These are phyloP conservation scores for Thelonectria olida DNA, from an alignment of 2,329 filamentous ascomycete species.

Conservation along the genomic window DNA sequence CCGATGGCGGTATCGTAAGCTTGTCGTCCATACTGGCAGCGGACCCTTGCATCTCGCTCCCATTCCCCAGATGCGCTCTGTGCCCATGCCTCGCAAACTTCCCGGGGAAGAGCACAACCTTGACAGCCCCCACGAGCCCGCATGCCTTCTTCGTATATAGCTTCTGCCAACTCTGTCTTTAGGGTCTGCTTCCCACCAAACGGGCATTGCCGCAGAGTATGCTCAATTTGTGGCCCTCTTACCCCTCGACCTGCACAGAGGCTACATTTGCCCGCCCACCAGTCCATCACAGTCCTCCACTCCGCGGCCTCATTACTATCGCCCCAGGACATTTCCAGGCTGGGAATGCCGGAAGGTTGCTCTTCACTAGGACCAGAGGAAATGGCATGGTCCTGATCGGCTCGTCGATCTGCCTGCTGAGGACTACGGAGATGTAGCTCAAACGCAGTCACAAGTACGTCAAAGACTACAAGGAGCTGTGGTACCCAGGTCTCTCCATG, in stretches of 20 bases:
- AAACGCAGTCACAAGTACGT: not conserved
- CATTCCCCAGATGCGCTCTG: not conserved
- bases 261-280: not conserved
- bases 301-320: not conserved
- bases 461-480: not conserved
- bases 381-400: not conserved
- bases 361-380: too few species aligned
- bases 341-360: not conserved
- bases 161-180: not conserved
- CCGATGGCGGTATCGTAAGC: not conserved
- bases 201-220: not conserved
- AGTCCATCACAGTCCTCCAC: not conserved
- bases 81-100: not conserved
- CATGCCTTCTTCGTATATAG: not conserved
- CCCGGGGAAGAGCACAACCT: not conserved
- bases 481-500: not conserved
- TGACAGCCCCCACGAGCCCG: not conserved
- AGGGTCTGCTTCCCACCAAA: not conserved
- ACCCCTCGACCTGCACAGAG: not conserved
- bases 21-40: not conserved
- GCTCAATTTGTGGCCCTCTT: not conserved
- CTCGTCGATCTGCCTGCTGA: not conserved
- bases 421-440: not conserved
- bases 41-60: not conserved
- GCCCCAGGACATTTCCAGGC: not conserved